A percentile compares a stretch with the other conserved stretches of the same genome.
Evolutionary conservation across 129 eudicot genomes (phyloP).

Genomic region (Saposhnikovia divaricata): DNA sequence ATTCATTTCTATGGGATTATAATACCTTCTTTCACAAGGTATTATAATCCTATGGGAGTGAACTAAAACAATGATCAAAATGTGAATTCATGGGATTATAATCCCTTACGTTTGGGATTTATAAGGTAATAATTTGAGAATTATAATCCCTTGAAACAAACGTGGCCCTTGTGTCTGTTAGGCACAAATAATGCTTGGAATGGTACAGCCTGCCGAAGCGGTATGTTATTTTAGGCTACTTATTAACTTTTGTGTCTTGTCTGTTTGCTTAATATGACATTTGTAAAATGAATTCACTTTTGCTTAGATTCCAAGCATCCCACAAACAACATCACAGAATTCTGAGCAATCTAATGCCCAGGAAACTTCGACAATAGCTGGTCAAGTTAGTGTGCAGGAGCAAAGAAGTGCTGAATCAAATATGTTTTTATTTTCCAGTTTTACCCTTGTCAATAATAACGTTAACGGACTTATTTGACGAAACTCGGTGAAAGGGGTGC

Average conservation of each 20-base stretch:
- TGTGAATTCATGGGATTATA: too few relatives aligned
- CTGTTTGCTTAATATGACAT: background rate
- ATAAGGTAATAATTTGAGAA: too few relatives aligned
- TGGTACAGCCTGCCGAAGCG: conserved; percentile 85
- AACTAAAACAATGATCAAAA: too few relatives aligned
- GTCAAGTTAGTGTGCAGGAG: conserved; percentile 31
- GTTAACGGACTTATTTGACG: too few relatives aligned
- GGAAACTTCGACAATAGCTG: conserved; percentile 27
- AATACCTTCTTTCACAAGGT: too few relatives aligned
- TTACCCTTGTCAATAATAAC: too few relatives aligned
- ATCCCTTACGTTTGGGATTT: too few relatives aligned
- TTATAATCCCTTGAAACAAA: too few relatives aligned
- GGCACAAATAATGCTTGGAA: conserved; percentile 99
- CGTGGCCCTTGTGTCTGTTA: conserved; percentile 12
- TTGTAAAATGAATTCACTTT: conserved; percentile 1
- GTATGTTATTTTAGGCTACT: conserved; percentile 27
- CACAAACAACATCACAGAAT: background rate
- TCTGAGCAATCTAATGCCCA: conserved; percentile 24
- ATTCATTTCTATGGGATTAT: too few relatives aligned
- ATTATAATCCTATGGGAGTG: too few relatives aligned
- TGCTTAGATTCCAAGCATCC: conserved; percentile 3
- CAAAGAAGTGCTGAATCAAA: conserved; percentile 41
- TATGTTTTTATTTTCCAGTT: too few relatives aligned
- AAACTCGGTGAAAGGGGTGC: too few relatives aligned
- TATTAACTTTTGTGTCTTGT: background rate